Conservation (phyloP, 2,329 filamentous ascomycete genomes). For the Botrytis hyacinthi region DNA sequence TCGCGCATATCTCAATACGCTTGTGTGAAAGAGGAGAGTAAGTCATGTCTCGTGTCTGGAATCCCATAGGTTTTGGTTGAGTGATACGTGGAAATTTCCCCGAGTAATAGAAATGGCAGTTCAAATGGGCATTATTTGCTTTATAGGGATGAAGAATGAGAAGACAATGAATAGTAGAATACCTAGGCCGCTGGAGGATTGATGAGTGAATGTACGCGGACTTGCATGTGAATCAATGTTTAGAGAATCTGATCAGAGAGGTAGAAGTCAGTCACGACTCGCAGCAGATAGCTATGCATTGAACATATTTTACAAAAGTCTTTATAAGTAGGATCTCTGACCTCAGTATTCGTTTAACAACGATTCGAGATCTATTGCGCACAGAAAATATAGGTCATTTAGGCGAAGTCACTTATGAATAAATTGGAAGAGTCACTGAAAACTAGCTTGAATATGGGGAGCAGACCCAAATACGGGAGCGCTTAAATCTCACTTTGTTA, state of each 20-base stretch:
- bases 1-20: neutral
- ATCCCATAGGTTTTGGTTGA: too few species aligned
- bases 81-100: neutral
- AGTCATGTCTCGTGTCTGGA: neutral
- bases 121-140: neutral
- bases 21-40: neutral
- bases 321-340: neutral
- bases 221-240: neutral
- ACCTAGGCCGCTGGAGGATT: too few species aligned
- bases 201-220: neutral
- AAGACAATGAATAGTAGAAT: too few species aligned
- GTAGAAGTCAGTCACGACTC: neutral
- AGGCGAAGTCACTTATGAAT: too few species aligned
- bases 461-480: accelerated
- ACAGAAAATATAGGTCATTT: too few species aligned
- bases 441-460: neutral
- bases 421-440: neutral
- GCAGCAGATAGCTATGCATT: neutral
- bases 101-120: neutral
- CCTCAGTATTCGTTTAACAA: too few species aligned
- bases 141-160: neutral
- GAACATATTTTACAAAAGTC: neutral
- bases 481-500: neutral
- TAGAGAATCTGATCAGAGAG: neutral
- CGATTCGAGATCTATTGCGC: too few species aligned